Base-by-base conservation (phyloP, 768 basidiomycete species). In the Leucocoprinus sp. region DNA sequence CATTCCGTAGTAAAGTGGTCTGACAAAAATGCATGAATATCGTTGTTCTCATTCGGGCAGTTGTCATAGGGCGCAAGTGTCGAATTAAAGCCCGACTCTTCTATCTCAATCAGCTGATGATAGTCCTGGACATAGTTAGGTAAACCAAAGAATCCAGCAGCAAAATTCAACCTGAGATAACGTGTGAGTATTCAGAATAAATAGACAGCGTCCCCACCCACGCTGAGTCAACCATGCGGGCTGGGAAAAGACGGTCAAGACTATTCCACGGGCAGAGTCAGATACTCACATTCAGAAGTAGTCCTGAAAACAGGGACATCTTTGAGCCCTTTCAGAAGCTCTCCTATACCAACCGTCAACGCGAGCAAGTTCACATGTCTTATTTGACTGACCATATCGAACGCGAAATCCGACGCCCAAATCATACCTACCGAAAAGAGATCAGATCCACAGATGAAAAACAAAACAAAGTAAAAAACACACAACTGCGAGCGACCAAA, bases 401-500 rank as follows among this genome's bases (percentile, higher is more conserved):
- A 82, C 65, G 15, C 77, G 66, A 51, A 79, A 76, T 8, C 76
- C 74, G 7, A 79, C 67, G 22, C 78, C 74, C 47, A 82, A 50
- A 38, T 74, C 66, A 41, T 69, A 66, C 26, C 66, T 69, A 15
- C 19, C 2, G n/a, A n/a, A 23, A 37, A 28, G 31, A 26, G 12
- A 28, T 28, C 27, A 5, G n/a, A 31, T 8, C 6, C n/a, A 14
- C 14, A 14, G 4, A 8, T 4, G 31, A 31, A 14, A 7, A 5
- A 14, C 6, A 8, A 31, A 31, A 31, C 11, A 5, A n/a, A 14
- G 9, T 12, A 27, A 14, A 34, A 22, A 43, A 9, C 15, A 2
- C 65, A 88, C 50, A 88, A 55, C 48, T 90, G 82, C 45, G 76
- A 72, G 31, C 87, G 70, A 7, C 86, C 85, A 51, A 87, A 88